phyloP scores from a whole-genome alignment of 768 basidiomycete genomes.

The Calvatia gigantea region DNA sequence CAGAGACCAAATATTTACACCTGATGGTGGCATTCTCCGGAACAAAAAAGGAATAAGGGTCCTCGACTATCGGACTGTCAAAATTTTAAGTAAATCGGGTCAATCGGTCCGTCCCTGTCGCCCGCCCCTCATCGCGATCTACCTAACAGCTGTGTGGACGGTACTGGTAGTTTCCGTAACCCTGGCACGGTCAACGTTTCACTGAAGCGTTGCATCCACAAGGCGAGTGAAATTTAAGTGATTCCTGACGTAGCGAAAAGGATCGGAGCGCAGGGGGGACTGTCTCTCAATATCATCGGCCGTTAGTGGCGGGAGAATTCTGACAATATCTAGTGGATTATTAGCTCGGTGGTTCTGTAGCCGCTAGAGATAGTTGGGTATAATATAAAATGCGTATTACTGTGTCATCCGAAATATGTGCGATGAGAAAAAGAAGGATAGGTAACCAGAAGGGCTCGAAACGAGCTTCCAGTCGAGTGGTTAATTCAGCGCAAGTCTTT shows the following conservation, averaged over 20 bases:
- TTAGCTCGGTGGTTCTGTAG: background rate
- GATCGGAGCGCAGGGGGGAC: background rate
- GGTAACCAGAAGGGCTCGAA: background rate
- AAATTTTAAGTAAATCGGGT: constrained; percentile 1
- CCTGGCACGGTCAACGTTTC: constrained; percentile 4
- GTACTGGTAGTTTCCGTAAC: background rate
- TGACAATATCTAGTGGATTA: background rate
- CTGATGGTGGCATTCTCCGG: background rate
- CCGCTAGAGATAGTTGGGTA: background rate
- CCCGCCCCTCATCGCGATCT: background rate
- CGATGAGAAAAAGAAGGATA: background rate
- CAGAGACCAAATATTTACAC: constrained; percentile 7
- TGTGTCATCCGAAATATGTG: background rate
- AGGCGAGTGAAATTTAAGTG: background rate
- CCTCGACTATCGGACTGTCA: background rate
- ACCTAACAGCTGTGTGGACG: background rate
- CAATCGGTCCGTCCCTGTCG: constrained; percentile 10
- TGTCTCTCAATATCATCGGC: background rate
- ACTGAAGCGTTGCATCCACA: background rate
- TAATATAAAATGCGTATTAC: background rate
- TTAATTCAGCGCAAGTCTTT: constrained; percentile 1
- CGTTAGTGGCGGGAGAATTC: background rate
- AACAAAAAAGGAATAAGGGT: constrained; percentile 5
- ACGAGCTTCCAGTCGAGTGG: background rate
- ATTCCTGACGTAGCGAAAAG: background rate